Evolutionary conservation across 2,329 filamentous ascomycete genomes (phyloP).

Genomic region (Aureobasidium melanogenum): DNA sequence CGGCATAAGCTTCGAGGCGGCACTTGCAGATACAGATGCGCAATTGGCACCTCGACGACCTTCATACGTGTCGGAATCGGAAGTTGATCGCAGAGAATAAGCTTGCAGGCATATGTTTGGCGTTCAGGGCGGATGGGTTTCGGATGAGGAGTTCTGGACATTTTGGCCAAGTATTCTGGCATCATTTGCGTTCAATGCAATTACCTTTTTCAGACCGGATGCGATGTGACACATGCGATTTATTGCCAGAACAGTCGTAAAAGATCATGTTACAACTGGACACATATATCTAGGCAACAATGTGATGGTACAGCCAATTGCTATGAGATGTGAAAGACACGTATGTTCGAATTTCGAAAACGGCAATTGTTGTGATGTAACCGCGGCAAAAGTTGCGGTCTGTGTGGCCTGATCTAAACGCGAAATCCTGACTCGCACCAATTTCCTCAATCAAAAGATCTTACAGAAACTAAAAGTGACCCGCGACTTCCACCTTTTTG

Average conservation of each 20-base stretch:
- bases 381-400: constrained; percentile 5
- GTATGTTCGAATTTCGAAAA: neutral
- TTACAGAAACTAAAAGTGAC: neutral
- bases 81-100: constrained; percentile 3
- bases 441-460: constrained; percentile 10
- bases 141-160: neutral
- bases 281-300: neutral
- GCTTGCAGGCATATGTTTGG: neutral
- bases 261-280: neutral
- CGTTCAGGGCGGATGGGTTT: neutral
- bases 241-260: neutral
- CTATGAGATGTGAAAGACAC: neutral
- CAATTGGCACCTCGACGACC: constrained; percentile 1
- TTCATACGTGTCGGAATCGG: constrained; percentile 1
- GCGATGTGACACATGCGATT: neutral
- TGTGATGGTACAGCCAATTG: neutral
- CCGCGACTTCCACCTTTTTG: neutral
- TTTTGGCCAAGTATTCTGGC: neutral
- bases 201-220: neutral
- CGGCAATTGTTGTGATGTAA: neutral
- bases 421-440: constrained; percentile 7
- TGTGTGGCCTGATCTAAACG: constrained; percentile 4
- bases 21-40: constrained; percentile 2
- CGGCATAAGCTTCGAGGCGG: constrained; percentile 7
- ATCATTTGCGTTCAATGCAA: neutral